A percentile compares a stretch with the other conserved stretches of the same genome.
phyloP scores from a whole-genome alignment of 768 basidiomycete species.

The Russula brevipes region DNA sequence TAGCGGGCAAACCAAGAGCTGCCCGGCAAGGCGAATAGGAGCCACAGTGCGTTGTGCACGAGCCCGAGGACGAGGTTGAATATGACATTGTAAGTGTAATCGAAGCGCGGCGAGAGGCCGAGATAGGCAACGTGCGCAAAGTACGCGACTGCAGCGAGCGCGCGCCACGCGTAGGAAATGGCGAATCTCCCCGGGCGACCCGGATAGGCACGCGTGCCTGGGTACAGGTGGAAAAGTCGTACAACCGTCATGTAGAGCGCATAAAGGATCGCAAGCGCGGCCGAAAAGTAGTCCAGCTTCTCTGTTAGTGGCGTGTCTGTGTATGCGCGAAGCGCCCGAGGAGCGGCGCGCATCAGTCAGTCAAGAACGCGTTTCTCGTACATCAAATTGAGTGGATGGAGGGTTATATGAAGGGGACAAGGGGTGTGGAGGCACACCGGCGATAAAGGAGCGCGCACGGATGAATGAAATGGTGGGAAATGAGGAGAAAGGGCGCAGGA shows the following conservation, averaged over 20 bases:
- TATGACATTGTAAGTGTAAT: conserved; percentile 89
- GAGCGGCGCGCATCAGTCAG: conserved; percentile 16
- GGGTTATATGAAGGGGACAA: too few relatives aligned
- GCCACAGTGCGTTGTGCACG: conserved; percentile 78
- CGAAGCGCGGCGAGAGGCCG: conserved; percentile 67
- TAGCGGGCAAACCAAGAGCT: conserved; percentile 47
- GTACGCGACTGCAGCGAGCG: conserved; percentile 51
- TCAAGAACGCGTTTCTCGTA: conserved; percentile 3
- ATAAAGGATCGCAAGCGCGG: conserved; percentile 76
- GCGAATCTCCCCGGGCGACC: conserved; percentile 13
- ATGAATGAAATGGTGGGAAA: too few relatives aligned
- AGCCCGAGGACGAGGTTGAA: conserved; percentile 78
- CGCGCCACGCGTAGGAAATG: conserved; percentile 39
- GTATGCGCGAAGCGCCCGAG: conserved; percentile 6
- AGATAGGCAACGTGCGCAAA: conserved; percentile 76
- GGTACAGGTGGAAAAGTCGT: conserved; percentile 73
- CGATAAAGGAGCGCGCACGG: too few relatives aligned
- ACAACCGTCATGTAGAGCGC: conserved; percentile 74
- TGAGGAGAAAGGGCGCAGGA: neutral
- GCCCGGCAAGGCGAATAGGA: conserved; percentile 58
- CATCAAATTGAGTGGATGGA: conserved; percentile 9
- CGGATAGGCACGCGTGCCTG: conserved; percentile 30
- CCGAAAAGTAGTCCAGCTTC: conserved; percentile 92
- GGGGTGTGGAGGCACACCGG: too few relatives aligned
- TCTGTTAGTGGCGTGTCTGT: conserved; percentile 80